Conservation (phyloP, 352 stramenopile genomes). For the Elongisporangium anandrum region DNA sequence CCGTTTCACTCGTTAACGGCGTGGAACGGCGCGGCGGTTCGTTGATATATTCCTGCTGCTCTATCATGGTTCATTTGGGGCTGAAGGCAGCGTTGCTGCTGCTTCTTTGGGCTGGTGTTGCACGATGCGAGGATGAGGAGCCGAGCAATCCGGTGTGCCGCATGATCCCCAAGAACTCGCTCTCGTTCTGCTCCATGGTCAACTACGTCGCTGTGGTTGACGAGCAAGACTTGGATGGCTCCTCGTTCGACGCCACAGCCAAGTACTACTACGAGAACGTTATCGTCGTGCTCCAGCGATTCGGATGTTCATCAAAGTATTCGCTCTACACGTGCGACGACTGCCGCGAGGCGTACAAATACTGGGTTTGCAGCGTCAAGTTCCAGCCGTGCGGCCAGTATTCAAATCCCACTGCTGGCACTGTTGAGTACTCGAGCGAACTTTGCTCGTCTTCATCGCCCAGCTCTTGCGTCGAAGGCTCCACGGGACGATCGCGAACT, state of each 20-base stretch:
- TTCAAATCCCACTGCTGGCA: conserved; percentile 10
- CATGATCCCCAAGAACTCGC: conserved; percentile 49
- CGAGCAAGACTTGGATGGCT: conserved; percentile 38
- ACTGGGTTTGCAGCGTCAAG: conserved; percentile 85
- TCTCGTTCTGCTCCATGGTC: conserved; percentile 82
- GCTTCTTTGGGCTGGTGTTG: neutral
- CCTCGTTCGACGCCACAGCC: conserved; percentile 49
- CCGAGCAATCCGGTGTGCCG: conserved; percentile 38
- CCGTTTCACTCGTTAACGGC: neutral
- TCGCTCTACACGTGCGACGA: conserved; percentile 79
- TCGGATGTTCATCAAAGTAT: conserved; percentile 78
- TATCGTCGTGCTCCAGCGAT: conserved; percentile 74
- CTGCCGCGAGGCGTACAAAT: conserved; percentile 86
- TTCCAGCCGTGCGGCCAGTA: conserved; percentile 63
- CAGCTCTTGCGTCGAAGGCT: conserved; percentile 33
- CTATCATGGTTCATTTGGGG: neutral
- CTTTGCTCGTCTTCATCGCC: conserved; percentile 25
- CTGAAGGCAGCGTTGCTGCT: neutral
- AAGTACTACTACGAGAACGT: conserved; percentile 80
- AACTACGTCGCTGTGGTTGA: conserved; percentile 76
- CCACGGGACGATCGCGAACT: conserved; percentile 43
- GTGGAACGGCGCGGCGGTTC: neutral
- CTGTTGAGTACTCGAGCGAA: conserved; percentile 11
- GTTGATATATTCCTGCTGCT: neutral
- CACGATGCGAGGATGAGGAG: conserved; percentile 23